Evolutionary conservation across 441 rosid species (phyloP).

Genomic region (Erodium moschatum): DNA sequence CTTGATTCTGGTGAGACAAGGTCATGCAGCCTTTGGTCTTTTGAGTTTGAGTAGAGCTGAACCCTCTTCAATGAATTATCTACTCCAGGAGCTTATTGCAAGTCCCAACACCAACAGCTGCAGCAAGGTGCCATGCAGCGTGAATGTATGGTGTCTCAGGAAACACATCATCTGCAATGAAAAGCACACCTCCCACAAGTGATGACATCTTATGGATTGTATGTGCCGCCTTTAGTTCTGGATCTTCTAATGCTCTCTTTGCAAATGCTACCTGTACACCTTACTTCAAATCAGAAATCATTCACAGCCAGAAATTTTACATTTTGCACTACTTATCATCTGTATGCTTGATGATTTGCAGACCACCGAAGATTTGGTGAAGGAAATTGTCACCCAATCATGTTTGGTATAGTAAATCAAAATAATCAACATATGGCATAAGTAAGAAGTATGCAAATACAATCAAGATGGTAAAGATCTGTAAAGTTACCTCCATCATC

Average conservation of each 20-base stretch:
- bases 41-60: constrained; percentile 11
- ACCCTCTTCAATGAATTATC: constrained; percentile 20
- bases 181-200: constrained; percentile 63
- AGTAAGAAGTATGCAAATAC: neutral
- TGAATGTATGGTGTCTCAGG: constrained; percentile 71
- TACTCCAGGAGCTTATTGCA: constrained; percentile 88
- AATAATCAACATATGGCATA: neutral
- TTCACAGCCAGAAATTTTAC: neutral
- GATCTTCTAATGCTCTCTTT: constrained; percentile 62
- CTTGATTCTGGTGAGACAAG: constrained; percentile 12
- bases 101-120: constrained; percentile 82
- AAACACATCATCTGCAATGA: constrained; percentile 79
- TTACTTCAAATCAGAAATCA: neutral
- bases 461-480: neutral
- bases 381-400: neutral
- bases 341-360: neutral
- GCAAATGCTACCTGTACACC: constrained; percentile 65
- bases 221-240: constrained; percentile 62
- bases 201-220: constrained; percentile 81
- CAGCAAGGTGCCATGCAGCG: constrained; percentile 98
- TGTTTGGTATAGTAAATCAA: neutral
- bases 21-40: constrained; percentile 18
- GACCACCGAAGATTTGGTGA: neutral
- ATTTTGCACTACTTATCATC: neutral
- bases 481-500: constrained; percentile 71